Evolutionary conservation across 257 asterid genomes (phyloP).

Genomic region (Henckelia pumila): DNA sequence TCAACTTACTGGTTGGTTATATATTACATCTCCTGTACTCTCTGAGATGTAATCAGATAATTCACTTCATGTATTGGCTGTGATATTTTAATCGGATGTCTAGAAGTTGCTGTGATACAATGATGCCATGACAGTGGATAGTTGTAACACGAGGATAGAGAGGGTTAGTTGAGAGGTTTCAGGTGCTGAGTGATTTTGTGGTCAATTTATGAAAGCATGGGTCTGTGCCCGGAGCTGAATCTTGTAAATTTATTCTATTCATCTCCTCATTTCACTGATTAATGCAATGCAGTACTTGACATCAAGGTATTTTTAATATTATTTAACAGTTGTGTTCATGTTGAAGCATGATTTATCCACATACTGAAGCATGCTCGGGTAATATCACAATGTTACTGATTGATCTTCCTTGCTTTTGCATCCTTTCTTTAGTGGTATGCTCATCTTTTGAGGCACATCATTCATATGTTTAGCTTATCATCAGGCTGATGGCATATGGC

Average conservation of each 20-base stretch:
- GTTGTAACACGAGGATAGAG: too few relatives aligned
- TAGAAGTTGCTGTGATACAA: too few relatives aligned
- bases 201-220: too few relatives aligned
- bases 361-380: background rate
- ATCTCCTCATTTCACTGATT: background rate
- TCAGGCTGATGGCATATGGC: constrained; percentile 75
- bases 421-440: constrained; percentile 9
- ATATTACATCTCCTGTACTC: too few relatives aligned
- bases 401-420: constrained; percentile 10
- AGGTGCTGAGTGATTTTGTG: too few relatives aligned
- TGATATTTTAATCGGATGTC: too few relatives aligned
- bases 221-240: background rate
- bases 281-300: background rate
- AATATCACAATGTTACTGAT: background rate
- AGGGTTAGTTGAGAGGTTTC: too few relatives aligned
- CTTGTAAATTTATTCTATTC: background rate
- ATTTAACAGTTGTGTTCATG: constrained; percentile 2
- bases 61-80: too few relatives aligned
- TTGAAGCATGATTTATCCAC: too few relatives aligned
- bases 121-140: too few relatives aligned
- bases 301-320: background rate
- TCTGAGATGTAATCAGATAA: too few relatives aligned
- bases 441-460: constrained; percentile 26
- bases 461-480: constrained; percentile 28
- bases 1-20: too few relatives aligned